A percentile compares a stretch with the other conserved stretches of the same genome.
These are phyloP conservation scores for Lichtheimia hyalospora DNA, from an alignment of 371 early-diverging fungal species.

Conservation along the genomic window DNA sequence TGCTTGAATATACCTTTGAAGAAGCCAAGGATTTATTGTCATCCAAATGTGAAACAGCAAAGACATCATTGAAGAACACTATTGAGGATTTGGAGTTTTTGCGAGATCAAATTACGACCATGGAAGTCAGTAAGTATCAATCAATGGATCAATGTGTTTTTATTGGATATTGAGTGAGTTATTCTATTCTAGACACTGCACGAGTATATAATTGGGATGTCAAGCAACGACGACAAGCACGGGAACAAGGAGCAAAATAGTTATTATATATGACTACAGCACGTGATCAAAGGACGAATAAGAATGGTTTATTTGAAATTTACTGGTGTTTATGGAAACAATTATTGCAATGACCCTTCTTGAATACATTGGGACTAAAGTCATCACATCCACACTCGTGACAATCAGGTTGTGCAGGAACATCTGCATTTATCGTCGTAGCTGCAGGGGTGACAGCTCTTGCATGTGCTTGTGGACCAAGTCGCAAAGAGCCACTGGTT, in stretches of 20 bases:
- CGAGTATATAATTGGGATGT: constrained; percentile 98
- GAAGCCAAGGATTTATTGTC: constrained; percentile 85
- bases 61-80: constrained; percentile 66
- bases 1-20: constrained; percentile 92
- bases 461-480: constrained; percentile 3
- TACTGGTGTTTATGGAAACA: constrained; percentile 65
- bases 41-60: constrained; percentile 78
- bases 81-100: constrained; percentile 93
- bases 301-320: not conserved
- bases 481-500: not conserved
- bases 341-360: constrained; percentile 64
- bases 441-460: not conserved
- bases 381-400: constrained; percentile 69
- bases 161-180: not conserved
- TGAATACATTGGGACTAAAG: constrained; percentile 68
- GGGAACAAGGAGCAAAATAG: constrained; percentile 33
- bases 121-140: constrained; percentile 85
- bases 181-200: constrained; percentile 68
- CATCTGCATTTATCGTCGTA: not conserved
- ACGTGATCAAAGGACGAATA: not conserved
- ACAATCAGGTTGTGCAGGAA: constrained; percentile 20
- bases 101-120: constrained; percentile 95
- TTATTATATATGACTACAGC: no score
- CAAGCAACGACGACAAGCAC: constrained; percentile 72
- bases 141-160: not conserved